Percentiles rank a stretch among this genome's conserved stretches.
Conservation (phyloP, 257 asterid species). For the Capsicum pubescens region DNA sequence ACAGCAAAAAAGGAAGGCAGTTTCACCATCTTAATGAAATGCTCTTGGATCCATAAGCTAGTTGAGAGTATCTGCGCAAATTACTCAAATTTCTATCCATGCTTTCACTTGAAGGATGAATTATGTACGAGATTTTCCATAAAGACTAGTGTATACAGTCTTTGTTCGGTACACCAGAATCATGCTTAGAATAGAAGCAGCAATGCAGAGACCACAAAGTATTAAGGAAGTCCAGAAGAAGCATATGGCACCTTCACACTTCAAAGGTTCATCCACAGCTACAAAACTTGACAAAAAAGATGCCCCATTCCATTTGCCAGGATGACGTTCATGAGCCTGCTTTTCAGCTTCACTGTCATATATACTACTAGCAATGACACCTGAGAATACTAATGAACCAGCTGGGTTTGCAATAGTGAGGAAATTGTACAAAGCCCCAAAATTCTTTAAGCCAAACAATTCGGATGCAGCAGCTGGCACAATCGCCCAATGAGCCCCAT, state of each 20-base stretch:
- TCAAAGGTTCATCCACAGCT: slow-evolving; percentile 54
- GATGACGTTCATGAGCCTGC: slow-evolving; percentile 56
- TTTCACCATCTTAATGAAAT: background rate
- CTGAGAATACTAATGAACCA: slow-evolving; percentile 58
- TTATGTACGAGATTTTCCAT: slow-evolving; percentile 55
- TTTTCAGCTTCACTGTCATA: slow-evolving; percentile 58
- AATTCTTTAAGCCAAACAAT: slow-evolving; percentile 84
- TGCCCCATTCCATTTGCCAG: slow-evolving; percentile 33
- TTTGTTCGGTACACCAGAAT: slow-evolving; percentile 78
- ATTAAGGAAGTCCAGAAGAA: slow-evolving; percentile 76
- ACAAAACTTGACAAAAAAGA: slow-evolving; percentile 53
- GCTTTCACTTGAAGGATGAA: background rate
- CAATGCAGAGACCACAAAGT: slow-evolving; percentile 78
- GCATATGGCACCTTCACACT: slow-evolving; percentile 78
- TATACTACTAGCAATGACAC: slow-evolving; percentile 55
- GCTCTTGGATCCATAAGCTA: slow-evolving; percentile 18
- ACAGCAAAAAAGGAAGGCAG: background rate
- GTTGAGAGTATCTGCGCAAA: slow-evolving; percentile 22
- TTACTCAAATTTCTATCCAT: slow-evolving; percentile 17
- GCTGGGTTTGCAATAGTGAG: slow-evolving; percentile 61
- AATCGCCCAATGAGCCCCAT: slow-evolving; percentile 98
- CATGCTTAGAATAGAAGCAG: slow-evolving; percentile 71
- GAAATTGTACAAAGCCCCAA: slow-evolving; percentile 63
- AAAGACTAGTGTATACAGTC: slow-evolving; percentile 65
- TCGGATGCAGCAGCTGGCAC: slow-evolving; percentile 94